Evolutionary conservation across 352 stramenopile species (phyloP).

Genomic region (Pythium graminicola): DNA sequence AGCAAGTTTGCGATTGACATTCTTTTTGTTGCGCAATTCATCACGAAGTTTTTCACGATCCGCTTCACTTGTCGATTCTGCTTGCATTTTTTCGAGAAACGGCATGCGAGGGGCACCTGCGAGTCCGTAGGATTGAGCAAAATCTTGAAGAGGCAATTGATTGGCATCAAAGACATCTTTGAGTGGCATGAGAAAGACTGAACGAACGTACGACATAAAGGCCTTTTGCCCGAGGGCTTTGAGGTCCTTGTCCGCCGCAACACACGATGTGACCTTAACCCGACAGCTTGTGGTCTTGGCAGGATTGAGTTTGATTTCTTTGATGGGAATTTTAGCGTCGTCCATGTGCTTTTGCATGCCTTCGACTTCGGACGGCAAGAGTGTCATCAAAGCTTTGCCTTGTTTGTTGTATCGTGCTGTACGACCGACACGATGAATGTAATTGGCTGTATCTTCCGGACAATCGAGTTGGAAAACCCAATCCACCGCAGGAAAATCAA

Average conservation of each 20-base stretch:
- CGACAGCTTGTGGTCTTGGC: conserved; percentile 91
- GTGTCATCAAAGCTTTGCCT: conserved; percentile 89
- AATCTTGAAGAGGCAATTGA: conserved; percentile 89
- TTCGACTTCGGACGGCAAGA: conserved; percentile 89
- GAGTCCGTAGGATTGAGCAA: conserved; percentile 92
- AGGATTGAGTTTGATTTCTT: conserved; percentile 96
- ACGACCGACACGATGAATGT: conserved; percentile 97
- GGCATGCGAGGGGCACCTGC: conserved; percentile 88
- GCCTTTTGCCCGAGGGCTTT: conserved; percentile 95
- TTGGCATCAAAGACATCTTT: conserved; percentile 92
- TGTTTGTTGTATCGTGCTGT: conserved; percentile 95
- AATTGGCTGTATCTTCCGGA: conserved; percentile 96
- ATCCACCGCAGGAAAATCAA: conserved; percentile 98
- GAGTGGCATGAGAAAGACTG: conserved; percentile 93
- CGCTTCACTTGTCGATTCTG: conserved; percentile 23
- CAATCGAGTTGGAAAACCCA: conserved; percentile 98
- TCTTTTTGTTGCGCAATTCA: conserved; percentile 91
- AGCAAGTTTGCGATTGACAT: conserved; percentile 95
- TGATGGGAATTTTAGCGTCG: conserved; percentile 93
- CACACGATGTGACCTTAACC: conserved; percentile 89
- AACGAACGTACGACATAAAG: conserved; percentile 98
- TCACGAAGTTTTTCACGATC: conserved; percentile 73
- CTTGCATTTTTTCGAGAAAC: conserved; percentile 86
- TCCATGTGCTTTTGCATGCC: conserved; percentile 83
- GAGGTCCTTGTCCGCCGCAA: conserved; percentile 91